Base-by-base conservation (phyloP, 768 basidiomycete genomes). In the Lactarius trivialis region DNA sequence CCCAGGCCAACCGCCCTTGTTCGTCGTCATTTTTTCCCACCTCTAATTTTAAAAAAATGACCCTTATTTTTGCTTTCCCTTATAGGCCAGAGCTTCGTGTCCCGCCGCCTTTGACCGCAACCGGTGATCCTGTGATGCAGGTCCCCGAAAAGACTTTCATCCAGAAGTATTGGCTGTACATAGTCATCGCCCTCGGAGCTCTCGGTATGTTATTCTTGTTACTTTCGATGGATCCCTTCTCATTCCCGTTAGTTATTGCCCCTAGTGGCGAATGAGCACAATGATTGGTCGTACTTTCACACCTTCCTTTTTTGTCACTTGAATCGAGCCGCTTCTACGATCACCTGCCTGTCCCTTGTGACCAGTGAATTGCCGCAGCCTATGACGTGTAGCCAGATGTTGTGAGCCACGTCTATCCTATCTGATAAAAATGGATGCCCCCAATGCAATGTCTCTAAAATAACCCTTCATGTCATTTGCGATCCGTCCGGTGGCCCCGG, bases 111-210 rank as follows among this genome's bases (percentile, higher is more conserved):
- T 71, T 91, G 26, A 84, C 83, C 9, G 74, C 82, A 17, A 78
- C 87, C 69, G 91, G 91, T 51, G 81, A 84, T 68, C 81, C 83
- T 21, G 76, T 88, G 26, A 71, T 78, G 60, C 81, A 85, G 0
- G 71, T 76, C 36, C 79, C 81, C 0, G 91, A 95, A 70, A 89
- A 93, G 73, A 76, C 84, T 12, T 91, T 94, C 73, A 60, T 93
- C 45, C 88, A 91, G 69, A 94, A 93, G 71, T 95, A 95, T 73
- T 95, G 93, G 93, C 77, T 93, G 73, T 93, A 93, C 68, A 81
- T 91, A 39, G 75, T 79, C 45, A 78, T 84, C 3, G 72, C 82
- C 49, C 72, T 87, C 11, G 69, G 88, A 19, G 81, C 84, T 49
- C 69, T 88, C 19, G 57, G 86, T 89, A 70, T 73, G 85, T 81